Base-by-base conservation (phyloP, 176 grass and related monocot species). In the Bothriochloa decipiens region DNA sequence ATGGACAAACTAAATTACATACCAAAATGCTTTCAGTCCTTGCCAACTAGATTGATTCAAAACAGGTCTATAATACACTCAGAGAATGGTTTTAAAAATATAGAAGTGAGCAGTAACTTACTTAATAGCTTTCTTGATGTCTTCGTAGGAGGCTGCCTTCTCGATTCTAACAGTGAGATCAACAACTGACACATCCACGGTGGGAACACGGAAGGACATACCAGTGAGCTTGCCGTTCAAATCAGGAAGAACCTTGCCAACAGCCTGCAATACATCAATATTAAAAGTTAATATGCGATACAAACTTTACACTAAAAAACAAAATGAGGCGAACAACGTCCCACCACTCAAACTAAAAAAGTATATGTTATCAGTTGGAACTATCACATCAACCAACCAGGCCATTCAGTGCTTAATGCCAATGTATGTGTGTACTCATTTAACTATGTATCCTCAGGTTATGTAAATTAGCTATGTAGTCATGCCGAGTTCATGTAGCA, bases 141-240 rank as follows among this genome's bases (percentile, higher is more conserved):
- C 76, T 0, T 94, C 92, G 0, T 94, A 94, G 11, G 86, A 84
- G 29, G 92, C 89, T 35, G 61, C 45, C 84, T 91, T 94, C 75
- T 94, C 73, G 1, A 6, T 80, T 62, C 92, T 94, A 13, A 94
- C 92, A 2, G 92, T 94, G 84, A 94, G 92, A 69, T 94, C 92
- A 66, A 94, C 92, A 82, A 94, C 92, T 41, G 92, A 94, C 26
- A 94, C 92, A 62, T 94, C 92, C 6, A 94, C 89, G 0, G 92
- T 94, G 20, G 92, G 92, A 65, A 94, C 89, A 37, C 92, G 89
- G 89, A 94, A 91, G 32, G 89, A 80, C 92, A 91, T 94, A 60
- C 92, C 92, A 7, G 92, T 94, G 22, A 94, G 85, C 64, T 94
- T 94, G 66, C 92, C 92, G 2, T 94, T 94, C 81, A 94, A 80